These are phyloP conservation scores for Kluyveromyces nonfermentans DNA, from an alignment of 805 yeast genomes.

Conservation along the genomic window DNA sequence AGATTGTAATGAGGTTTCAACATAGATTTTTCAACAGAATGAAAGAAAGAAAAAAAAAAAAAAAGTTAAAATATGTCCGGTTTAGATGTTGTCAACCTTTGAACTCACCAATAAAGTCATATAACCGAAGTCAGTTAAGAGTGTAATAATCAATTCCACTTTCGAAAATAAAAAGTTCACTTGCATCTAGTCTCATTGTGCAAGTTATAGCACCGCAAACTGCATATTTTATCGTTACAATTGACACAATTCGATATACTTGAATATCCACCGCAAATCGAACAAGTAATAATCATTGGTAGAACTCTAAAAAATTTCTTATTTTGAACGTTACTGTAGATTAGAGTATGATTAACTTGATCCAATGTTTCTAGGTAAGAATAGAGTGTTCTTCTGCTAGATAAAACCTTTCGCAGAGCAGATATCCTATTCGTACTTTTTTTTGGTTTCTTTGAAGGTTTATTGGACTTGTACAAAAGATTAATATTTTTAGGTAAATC, in stretches of 20 bases:
- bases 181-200: slow-evolving; percentile 30
- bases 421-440: slow-evolving; percentile 26
- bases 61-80: background rate
- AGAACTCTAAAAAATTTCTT: slow-evolving; percentile 27
- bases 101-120: too few relatives aligned
- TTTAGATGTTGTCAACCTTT: too few relatives aligned
- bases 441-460: slow-evolving; percentile 23
- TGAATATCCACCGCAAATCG: slow-evolving; percentile 28
- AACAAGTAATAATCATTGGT: slow-evolving; percentile 27
- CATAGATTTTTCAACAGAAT: background rate
- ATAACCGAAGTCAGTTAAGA: too few relatives aligned
- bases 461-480: slow-evolving; percentile 27
- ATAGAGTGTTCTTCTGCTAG: slow-evolving; percentile 23
- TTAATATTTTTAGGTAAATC: slow-evolving; percentile 24
- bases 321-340: slow-evolving; percentile 25
- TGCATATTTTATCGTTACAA: slow-evolving; percentile 27
- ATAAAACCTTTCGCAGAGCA: slow-evolving; percentile 23
- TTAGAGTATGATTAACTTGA: slow-evolving; percentile 23
- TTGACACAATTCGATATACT: slow-evolving; percentile 27
- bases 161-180: background rate
- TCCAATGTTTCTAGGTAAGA: slow-evolving; percentile 27
- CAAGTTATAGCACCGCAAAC: slow-evolving; percentile 23
- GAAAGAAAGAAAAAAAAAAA: background rate
- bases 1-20: background rate
- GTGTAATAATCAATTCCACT: too few relatives aligned